Evolutionary conservation across 2,329 filamentous ascomycete species (phyloP).

Genomic region (Nemania sp.): DNA sequence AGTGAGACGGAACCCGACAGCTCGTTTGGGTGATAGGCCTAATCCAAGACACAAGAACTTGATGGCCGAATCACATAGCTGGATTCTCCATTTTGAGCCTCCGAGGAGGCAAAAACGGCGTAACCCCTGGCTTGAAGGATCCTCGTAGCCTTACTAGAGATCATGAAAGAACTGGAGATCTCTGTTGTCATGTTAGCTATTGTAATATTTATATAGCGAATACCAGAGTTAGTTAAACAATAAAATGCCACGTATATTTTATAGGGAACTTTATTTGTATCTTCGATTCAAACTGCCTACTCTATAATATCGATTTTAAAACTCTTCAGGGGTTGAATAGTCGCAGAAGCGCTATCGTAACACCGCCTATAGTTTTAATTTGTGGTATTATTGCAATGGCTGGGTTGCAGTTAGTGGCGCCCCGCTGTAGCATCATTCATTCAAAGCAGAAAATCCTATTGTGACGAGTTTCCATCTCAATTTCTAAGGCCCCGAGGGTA

Average conservation of each 20-base stretch:
- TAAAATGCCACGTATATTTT: background rate
- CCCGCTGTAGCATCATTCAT: background rate
- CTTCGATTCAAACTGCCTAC: background rate
- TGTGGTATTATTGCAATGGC: background rate
- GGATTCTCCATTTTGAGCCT: background rate
- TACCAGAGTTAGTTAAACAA: background rate
- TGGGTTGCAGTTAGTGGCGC: background rate
- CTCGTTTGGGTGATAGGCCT: background rate
- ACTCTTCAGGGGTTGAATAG: background rate
- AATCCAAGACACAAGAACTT: too few relatives aligned
- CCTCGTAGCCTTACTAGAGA: constrained; percentile 6
- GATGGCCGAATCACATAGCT: too few relatives aligned
- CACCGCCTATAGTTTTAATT: background rate
- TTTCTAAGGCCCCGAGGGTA: background rate
- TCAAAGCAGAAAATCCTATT: too few relatives aligned
- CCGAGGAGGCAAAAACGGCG: constrained; percentile 13
- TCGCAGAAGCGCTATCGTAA: background rate
- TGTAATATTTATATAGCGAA: background rate
- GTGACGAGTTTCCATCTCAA: too few relatives aligned
- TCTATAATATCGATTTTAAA: background rate
- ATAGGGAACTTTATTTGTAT: background rate
- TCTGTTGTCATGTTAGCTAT: background rate
- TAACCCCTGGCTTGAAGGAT: constrained; percentile 3
- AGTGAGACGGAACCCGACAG: background rate
- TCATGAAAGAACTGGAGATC: background rate